Conservation (phyloP, 257 asterid species). For the Solanum sitiens region DNA sequence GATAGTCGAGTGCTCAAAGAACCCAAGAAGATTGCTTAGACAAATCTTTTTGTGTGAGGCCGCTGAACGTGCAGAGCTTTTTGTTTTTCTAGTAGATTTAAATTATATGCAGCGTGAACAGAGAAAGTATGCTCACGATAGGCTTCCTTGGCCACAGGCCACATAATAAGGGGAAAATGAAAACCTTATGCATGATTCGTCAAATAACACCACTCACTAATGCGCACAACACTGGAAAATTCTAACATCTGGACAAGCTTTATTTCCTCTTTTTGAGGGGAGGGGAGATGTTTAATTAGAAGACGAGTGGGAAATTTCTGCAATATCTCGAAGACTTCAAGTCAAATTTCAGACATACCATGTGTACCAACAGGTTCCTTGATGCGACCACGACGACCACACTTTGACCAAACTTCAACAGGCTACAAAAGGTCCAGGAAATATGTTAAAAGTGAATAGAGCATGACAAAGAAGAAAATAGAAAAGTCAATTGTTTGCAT, state of each 20-base stretch:
- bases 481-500: not conserved
- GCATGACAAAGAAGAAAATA: not conserved
- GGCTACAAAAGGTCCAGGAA: constrained; percentile 44
- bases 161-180: not conserved
- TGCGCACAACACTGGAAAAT: not conserved
- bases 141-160: not conserved
- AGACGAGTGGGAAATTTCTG: not conserved
- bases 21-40: too few relatives aligned
- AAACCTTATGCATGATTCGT: not conserved
- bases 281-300: not conserved
- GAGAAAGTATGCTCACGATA: not conserved
- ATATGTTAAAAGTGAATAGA: not conserved
- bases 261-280: not conserved
- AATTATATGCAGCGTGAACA: not conserved
- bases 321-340: not conserved
- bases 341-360: constrained; percentile 36
- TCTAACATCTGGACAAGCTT: not conserved
- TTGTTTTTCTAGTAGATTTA: not conserved
- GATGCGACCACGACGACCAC: constrained; percentile 91
- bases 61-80: not conserved
- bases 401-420: constrained; percentile 84
- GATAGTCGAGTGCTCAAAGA: not conserved
- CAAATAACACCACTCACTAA: not conserved
- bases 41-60: too few relatives aligned
- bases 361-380: constrained; percentile 99